These are phyloP conservation scores for Neonectria magnoliae DNA, from an alignment of 2,329 filamentous ascomycete genomes.

Conservation along the genomic window DNA sequence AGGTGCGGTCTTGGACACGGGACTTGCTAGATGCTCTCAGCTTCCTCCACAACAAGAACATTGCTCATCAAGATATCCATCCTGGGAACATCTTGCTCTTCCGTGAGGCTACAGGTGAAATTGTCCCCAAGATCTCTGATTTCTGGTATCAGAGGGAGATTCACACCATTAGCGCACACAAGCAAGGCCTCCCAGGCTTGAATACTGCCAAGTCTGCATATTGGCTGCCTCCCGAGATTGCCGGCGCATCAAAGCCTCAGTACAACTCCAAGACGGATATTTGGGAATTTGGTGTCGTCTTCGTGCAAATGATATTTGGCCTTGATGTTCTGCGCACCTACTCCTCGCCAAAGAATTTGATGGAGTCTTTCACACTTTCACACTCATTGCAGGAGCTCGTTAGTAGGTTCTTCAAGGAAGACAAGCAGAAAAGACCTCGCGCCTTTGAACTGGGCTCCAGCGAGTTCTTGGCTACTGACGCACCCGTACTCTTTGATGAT, in stretches of 20 bases:
- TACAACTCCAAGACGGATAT: slow-evolving; percentile 85
- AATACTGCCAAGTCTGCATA: slow-evolving; percentile 78
- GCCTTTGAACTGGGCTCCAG: slow-evolving; percentile 78
- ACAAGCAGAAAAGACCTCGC: slow-evolving; percentile 84
- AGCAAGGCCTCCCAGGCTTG: slow-evolving; percentile 62
- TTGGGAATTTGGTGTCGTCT: slow-evolving; percentile 93
- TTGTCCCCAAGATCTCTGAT: slow-evolving; percentile 79
- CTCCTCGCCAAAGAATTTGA: slow-evolving; percentile 79
- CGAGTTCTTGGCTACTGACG: slow-evolving; percentile 73
- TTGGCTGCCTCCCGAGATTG: slow-evolving; percentile 85
- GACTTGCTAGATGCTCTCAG: slow-evolving; percentile 90
- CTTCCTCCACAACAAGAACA: slow-evolving; percentile 84
- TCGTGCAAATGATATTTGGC: slow-evolving; percentile 94
- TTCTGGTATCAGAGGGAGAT: slow-evolving; percentile 76
- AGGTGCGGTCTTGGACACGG: slow-evolving; percentile 88
- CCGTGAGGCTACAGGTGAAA: slow-evolving; percentile 72
- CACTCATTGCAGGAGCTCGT: slow-evolving; percentile 82
- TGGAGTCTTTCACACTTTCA: slow-evolving; percentile 77
- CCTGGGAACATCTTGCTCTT: slow-evolving; percentile 82
- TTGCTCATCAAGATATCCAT: slow-evolving; percentile 87
- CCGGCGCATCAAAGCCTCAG: slow-evolving; percentile 67
- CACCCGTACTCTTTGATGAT: slow-evolving; percentile 64
- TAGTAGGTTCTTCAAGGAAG: slow-evolving; percentile 83
- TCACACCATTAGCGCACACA: slow-evolving; percentile 66
- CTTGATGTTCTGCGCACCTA: slow-evolving; percentile 79